A percentile compares a stretch with the other conserved stretches of the same genome.
These are phyloP conservation scores for Stephania cephalantha DNA, from an alignment of 164 flowering plant genomes.

Conservation along the genomic window DNA sequence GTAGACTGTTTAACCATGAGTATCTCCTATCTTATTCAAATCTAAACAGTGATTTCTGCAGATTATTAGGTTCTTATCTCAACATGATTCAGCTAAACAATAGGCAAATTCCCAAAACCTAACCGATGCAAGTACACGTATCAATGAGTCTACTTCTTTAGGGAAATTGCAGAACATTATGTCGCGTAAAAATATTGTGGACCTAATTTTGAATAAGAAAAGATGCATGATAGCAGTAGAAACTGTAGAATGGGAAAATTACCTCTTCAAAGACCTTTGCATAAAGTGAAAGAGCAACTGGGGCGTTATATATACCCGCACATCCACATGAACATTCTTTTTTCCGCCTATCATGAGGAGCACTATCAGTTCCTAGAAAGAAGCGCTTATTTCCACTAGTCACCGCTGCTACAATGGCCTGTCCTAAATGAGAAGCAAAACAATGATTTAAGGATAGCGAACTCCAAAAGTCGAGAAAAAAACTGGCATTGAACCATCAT, in stretches of 20 bases:
- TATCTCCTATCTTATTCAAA: not conserved
- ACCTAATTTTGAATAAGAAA: not conserved
- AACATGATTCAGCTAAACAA: not conserved
- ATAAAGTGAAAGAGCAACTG: slow-evolving; percentile 78
- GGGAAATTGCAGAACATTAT: not conserved
- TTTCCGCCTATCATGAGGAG: slow-evolving; percentile 78
- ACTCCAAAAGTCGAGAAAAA: not conserved
- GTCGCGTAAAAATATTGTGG: not conserved
- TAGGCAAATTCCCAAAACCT: not conserved
- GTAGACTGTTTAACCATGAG: no score
- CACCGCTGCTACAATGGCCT: slow-evolving; percentile 83
- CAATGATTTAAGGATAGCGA: slow-evolving; percentile 6
- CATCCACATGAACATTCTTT: slow-evolving; percentile 92
- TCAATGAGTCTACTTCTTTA: not conserved
- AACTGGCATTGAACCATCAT: not conserved
- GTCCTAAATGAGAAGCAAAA: slow-evolving; percentile 42
- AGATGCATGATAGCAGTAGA: not conserved
- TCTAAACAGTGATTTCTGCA: not conserved
- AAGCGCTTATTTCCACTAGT: slow-evolving; percentile 81
- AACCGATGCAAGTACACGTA: not conserved
- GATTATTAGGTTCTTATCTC: not conserved
- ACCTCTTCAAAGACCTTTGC: slow-evolving; percentile 98
- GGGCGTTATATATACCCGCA: slow-evolving; percentile 91
- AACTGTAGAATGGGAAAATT: slow-evolving; percentile 3
- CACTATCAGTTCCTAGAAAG: slow-evolving; percentile 98